Percentiles rank a stretch among this genome's conserved stretches.
phyloP scores from a whole-genome alignment of 1,284 basidiomycete genomes.

The Moesziomyces sp. region DNA sequence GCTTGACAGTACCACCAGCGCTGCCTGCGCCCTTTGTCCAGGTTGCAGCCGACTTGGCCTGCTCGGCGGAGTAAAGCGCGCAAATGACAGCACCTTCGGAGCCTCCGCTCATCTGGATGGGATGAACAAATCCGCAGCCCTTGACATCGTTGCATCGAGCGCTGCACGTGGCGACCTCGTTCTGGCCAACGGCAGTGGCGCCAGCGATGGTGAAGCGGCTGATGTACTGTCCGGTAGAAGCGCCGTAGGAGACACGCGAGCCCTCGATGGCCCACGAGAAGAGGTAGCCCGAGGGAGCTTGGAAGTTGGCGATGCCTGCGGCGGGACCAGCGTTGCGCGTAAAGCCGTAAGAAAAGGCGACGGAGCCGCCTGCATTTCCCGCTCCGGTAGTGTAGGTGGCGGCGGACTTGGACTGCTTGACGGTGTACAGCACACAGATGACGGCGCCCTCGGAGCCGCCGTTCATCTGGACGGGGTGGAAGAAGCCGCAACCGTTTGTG shows the following conservation, averaged over 20 bases:
- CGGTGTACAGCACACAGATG: slow-evolving; percentile 31
- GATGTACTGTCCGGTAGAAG: slow-evolving; percentile 22
- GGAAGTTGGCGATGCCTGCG: slow-evolving; percentile 4
- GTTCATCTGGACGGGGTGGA: slow-evolving; percentile 28
- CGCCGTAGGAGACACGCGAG: slow-evolving; percentile 15
- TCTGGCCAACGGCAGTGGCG: slow-evolving; percentile 10
- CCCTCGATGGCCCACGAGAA: slow-evolving; percentile 24
- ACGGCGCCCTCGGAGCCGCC: slow-evolving; percentile 19
- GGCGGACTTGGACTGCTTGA: slow-evolving; percentile 11
- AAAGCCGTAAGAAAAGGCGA: slow-evolving; percentile 28
- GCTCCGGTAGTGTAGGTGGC: slow-evolving; percentile 12
- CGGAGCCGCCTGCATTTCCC: slow-evolving; percentile 8
- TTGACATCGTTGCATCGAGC: slow-evolving; percentile 2
- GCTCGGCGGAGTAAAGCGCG: slow-evolving; percentile 22
- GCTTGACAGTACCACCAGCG: slow-evolving; percentile 14
- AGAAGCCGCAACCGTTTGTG: slow-evolving; percentile 12
- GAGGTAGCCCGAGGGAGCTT: slow-evolving; percentile 14
- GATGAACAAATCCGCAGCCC: slow-evolving; percentile 23
- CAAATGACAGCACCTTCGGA: slow-evolving; percentile 27
- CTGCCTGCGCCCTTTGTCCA: slow-evolving; percentile 5
- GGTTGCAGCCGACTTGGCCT: slow-evolving; percentile 14
- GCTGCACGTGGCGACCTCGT: slow-evolving; percentile 16
- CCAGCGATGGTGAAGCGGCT: slow-evolving; percentile 14
- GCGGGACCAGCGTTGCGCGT: slow-evolving; percentile 2
- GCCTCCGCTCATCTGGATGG: slow-evolving; percentile 24